phyloP scores from a whole-genome alignment of 495 filamentous ascomycete genomes.

The Rhizodiscina lignyota region DNA sequence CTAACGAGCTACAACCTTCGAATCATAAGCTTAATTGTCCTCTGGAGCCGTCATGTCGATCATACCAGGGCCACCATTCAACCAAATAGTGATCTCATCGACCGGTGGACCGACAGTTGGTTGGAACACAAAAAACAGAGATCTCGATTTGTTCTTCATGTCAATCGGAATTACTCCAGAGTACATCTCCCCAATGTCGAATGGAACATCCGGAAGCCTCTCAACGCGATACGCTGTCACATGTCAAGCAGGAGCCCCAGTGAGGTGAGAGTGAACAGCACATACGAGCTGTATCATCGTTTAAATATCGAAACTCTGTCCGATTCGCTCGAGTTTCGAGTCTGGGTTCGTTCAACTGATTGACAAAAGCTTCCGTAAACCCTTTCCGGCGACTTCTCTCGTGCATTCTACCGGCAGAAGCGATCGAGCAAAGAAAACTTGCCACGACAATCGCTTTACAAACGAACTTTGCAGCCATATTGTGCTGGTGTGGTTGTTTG shows the following conservation, averaged over 20 bases:
- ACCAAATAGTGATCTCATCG: constrained; percentile 16
- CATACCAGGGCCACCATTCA: constrained; percentile 15
- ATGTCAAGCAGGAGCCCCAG: neutral
- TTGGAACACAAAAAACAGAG: constrained; percentile 36
- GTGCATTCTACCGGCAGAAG: no score
- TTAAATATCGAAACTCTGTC: constrained; percentile 24
- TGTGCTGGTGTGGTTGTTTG: no score
- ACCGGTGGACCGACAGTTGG: constrained; percentile 27
- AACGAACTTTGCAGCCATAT: no score
- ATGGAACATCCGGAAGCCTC: constrained; percentile 6
- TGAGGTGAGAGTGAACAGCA: neutral
- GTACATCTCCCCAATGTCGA: constrained; percentile 16
- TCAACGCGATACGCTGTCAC: constrained; percentile 5
- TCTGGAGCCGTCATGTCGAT: no score
- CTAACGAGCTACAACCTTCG: constrained; percentile 50
- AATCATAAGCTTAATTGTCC: neutral
- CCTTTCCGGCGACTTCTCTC: no score
- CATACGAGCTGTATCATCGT: constrained; percentile 9
- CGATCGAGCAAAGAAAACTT: no score
- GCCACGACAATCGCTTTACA: no score
- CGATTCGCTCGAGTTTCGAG: no score
- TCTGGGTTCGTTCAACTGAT: no score
- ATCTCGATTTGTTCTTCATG: constrained; percentile 16
- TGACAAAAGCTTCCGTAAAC: no score
- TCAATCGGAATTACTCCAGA: constrained; percentile 14